Evolutionary conservation across 1,284 basidiomycete species (phyloP).

Genomic region (Sporisorium reilianum): DNA sequence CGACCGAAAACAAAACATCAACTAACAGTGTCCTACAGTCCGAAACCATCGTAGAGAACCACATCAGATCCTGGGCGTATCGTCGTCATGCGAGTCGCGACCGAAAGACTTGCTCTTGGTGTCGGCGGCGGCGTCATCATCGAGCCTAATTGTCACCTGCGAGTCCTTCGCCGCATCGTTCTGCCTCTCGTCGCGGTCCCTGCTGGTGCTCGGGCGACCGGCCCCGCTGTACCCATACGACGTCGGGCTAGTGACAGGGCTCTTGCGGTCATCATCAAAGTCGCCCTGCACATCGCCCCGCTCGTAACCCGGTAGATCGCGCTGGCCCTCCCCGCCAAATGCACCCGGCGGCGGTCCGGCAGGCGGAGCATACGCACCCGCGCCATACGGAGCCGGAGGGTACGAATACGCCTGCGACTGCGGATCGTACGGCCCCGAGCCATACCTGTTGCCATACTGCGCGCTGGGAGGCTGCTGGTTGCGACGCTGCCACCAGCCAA

Average conservation of each 20-base stretch:
- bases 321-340: constrained; percentile 12
- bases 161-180: constrained; percentile 45
- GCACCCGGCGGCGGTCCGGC: constrained; percentile 30
- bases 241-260: constrained; percentile 28
- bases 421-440: constrained; percentile 42
- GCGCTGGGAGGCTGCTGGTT: constrained; percentile 42
- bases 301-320: constrained; percentile 46
- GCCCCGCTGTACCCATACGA: constrained; percentile 28
- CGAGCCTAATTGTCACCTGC: constrained; percentile 37
- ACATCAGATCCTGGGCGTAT: constrained; percentile 38
- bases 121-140: constrained; percentile 29
- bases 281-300: constrained; percentile 40
- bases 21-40: not conserved
- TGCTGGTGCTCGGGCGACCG: constrained; percentile 30
- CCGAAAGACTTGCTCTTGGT: constrained; percentile 22
- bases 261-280: constrained; percentile 50
- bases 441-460: constrained; percentile 26
- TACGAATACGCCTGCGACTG: constrained; percentile 48
- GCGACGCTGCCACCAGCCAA: constrained; percentile 36
- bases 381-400: constrained; percentile 41
- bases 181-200: constrained; percentile 35
- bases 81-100: constrained; percentile 37
- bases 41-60: not conserved
- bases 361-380: constrained; percentile 32
- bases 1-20: not conserved